phyloP scores from a whole-genome alignment of 2,329 filamentous ascomycete genomes.

The Monosporascus sp. region DNA sequence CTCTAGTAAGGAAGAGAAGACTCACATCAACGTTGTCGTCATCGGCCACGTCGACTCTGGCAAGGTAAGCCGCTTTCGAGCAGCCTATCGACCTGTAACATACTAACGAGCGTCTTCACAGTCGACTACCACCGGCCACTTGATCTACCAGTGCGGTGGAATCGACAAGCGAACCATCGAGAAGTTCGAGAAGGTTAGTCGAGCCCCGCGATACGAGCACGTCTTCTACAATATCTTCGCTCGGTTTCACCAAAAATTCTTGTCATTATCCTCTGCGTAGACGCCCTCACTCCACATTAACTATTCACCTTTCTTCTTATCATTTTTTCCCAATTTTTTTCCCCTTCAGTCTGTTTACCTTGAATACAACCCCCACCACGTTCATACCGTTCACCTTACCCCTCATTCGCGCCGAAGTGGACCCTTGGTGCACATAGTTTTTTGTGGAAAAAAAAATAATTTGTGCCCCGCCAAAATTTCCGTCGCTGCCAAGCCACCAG shows the following conservation, averaged over 20 bases:
- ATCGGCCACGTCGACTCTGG: slow-evolving; percentile 96
- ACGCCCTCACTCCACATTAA: too few relatives aligned
- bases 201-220: not conserved
- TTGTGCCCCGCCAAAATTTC: too few relatives aligned
- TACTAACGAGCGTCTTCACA: slow-evolving; percentile 15
- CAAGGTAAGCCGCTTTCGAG: slow-evolving; percentile 55
- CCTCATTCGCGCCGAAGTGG: too few relatives aligned
- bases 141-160: slow-evolving; percentile 99
- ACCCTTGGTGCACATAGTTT: too few relatives aligned
- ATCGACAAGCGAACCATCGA: slow-evolving; percentile 99
- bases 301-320: not conserved
- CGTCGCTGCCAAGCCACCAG: too few relatives aligned
- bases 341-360: not conserved
- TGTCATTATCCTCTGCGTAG: too few relatives aligned
- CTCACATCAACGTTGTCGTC: slow-evolving; percentile 96
- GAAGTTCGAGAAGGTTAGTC: slow-evolving; percentile 99
- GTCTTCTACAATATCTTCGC: not conserved
- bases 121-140: slow-evolving; percentile 61
- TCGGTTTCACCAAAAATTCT: not conserved
- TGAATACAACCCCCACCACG: not conserved
- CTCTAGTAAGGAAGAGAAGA: slow-evolving; percentile 87
- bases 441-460: too few relatives aligned
- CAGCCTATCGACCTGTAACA: slow-evolving; percentile 14
- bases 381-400: not conserved
- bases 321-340: not conserved